These are phyloP conservation scores for Nicotiana tabacum DNA, from an alignment of 257 asterid genomes.

Conservation along the genomic window DNA sequence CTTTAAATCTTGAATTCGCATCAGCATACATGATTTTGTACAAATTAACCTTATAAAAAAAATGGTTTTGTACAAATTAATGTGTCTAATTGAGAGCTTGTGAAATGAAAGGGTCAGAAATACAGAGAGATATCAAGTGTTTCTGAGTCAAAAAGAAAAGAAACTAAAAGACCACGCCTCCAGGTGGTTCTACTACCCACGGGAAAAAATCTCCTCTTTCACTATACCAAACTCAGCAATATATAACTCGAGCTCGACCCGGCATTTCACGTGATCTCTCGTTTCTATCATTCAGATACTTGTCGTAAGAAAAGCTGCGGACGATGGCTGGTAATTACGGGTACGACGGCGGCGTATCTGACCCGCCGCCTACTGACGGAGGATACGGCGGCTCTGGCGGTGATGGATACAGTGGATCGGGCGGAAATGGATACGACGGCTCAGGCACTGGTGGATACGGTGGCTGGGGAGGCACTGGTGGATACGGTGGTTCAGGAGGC, in stretches of 20 bases:
- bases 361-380: neutral
- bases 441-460: no score
- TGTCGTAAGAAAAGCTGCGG: neutral
- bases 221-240: neutral
- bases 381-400: neutral
- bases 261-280: neutral
- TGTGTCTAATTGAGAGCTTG: no score
- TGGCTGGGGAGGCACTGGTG: neutral
- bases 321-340: slow-evolving; percentile 8
- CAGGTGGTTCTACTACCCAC: no score
- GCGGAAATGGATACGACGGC: neutral
- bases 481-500: slow-evolving; percentile 49
- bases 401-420: neutral
- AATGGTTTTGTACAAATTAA: no score
- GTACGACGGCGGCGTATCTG: neutral
- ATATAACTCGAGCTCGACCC: neutral
- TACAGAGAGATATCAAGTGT: no score
- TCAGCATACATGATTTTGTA: no score
- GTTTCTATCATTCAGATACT: neutral
- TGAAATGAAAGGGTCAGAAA: no score
- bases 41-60: no score
- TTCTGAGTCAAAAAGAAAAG: no score
- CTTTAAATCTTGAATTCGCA: no score
- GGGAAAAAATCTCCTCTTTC: neutral
- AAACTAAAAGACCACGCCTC: no score